These are phyloP conservation scores for Dioscorea alata DNA, from an alignment of 106 monocot species.

Conservation along the genomic window DNA sequence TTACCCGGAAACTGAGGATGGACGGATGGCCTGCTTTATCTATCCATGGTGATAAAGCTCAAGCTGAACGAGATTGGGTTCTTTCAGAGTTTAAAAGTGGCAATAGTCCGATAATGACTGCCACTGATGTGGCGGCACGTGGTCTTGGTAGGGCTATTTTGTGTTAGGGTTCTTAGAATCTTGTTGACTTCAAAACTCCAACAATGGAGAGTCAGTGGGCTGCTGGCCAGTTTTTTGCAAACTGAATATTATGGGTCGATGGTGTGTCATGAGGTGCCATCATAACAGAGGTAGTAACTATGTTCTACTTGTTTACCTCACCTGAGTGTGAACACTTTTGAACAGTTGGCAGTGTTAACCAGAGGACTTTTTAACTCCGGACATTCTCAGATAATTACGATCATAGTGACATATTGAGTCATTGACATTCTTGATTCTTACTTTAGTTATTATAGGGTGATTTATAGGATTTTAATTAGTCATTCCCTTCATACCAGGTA, in stretches of 20 bases:
- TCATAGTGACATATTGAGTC: too few relatives aligned
- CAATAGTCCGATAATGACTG: constrained; percentile 92
- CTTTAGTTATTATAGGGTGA: too few relatives aligned
- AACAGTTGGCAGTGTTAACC: constrained; percentile 56
- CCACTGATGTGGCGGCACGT: constrained; percentile 99
- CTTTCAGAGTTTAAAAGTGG: constrained; percentile 89
- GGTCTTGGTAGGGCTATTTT: constrained; percentile 93
- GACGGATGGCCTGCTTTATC: constrained; percentile 97
- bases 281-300: constrained; percentile 55
- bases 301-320: constrained; percentile 46
- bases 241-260: constrained; percentile 57
- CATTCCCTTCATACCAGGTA: too few relatives aligned
- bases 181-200: constrained; percentile 25
- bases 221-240: constrained; percentile 69
- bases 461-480: too few relatives aligned
- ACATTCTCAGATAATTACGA: too few relatives aligned
- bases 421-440: too few relatives aligned
- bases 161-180: constrained; percentile 43
- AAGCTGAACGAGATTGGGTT: constrained; percentile 98
- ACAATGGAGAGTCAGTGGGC: constrained; percentile 67
- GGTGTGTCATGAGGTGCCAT: constrained; percentile 53
- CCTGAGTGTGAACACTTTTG: constrained; percentile 30
- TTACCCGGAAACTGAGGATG: constrained; percentile 89
- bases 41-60: constrained; percentile 96
- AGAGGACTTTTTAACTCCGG: constrained; percentile 1